Evolutionary conservation across 1,139 yeast species (phyloP).

Genomic region (Saccharomyces hybrid): DNA sequence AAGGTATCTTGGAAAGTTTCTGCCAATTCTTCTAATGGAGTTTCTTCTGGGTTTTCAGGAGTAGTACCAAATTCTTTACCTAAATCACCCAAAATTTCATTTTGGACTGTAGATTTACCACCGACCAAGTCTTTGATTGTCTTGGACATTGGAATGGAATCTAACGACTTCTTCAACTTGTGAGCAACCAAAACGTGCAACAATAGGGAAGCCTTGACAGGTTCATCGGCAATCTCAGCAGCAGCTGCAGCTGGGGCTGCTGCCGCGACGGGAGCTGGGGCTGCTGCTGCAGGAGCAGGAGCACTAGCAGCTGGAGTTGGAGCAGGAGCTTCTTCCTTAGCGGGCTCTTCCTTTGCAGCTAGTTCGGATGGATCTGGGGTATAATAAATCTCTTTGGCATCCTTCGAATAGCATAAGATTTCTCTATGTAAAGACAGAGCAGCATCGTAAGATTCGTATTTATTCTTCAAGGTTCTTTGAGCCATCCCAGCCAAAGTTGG

Average conservation of each 20-base stretch:
- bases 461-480: constrained; percentile 88
- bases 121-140: constrained; percentile 96
- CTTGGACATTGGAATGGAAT: constrained; percentile 78
- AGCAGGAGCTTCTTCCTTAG: constrained; percentile 35
- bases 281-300: constrained; percentile 40
- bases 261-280: constrained; percentile 43
- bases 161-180: constrained; percentile 84
- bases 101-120: constrained; percentile 97
- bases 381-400: constrained; percentile 91
- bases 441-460: constrained; percentile 95
- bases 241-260: constrained; percentile 57
- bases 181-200: constrained; percentile 91
- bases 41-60: constrained; percentile 98
- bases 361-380: constrained; percentile 63
- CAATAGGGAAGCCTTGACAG: constrained; percentile 75
- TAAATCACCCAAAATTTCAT: constrained; percentile 94
- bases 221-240: constrained; percentile 79
- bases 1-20: constrained; percentile 90
- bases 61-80: constrained; percentile 97
- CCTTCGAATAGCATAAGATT: constrained; percentile 91
- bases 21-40: constrained; percentile 91
- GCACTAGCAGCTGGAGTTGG: constrained; percentile 38
- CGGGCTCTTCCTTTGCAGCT: constrained; percentile 35
- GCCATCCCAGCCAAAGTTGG: constrained; percentile 99
- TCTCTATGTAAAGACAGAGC: constrained; percentile 95